Percentiles rank a stretch among this genome's conserved stretches.
Evolutionary conservation across 129 eudicot genomes (phyloP).

Genomic region (Kitagawia praeruptora): DNA sequence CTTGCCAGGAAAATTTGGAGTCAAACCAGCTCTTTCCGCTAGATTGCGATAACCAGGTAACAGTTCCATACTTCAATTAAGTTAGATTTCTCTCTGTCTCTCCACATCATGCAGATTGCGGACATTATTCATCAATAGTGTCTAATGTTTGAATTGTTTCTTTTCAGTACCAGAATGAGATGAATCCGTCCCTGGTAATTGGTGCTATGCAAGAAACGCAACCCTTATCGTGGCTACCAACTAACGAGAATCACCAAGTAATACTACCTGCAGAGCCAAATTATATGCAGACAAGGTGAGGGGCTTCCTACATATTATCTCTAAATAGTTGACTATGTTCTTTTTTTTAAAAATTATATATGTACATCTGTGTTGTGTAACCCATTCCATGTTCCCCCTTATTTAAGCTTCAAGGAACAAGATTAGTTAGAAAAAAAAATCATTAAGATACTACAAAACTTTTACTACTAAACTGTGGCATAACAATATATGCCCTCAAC

Average conservation of each 20-base stretch:
- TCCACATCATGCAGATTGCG: background rate
- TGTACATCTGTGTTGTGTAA: background rate
- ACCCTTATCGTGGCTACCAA: slow-evolving; percentile 53
- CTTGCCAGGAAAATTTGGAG: slow-evolving; percentile 43
- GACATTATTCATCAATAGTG: background rate
- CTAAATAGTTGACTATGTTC: background rate
- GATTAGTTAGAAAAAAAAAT: background rate
- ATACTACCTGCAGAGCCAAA: slow-evolving; percentile 36
- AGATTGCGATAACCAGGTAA: slow-evolving; percentile 64
- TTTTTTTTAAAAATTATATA: background rate
- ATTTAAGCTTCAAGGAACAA: background rate
- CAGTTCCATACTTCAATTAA: background rate
- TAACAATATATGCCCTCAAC: background rate
- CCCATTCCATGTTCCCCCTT: background rate
- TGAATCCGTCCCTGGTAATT: slow-evolving; percentile 59
- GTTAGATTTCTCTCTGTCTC: slow-evolving; percentile 1
- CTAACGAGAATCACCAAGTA: slow-evolving; percentile 47
- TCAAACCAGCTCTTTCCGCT: slow-evolving; percentile 41
- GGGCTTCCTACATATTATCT: slow-evolving; percentile 2
- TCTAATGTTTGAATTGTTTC: slow-evolving; percentile 6
- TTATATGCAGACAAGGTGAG: slow-evolving; percentile 54
- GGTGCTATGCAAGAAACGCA: slow-evolving; percentile 42
- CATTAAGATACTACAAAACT: background rate
- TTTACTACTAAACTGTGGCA: background rate
- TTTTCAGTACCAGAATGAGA: slow-evolving; percentile 54